These are phyloP conservation scores for Suhomyces bokatorum DNA, from an alignment of 1,139 yeast species.

Conservation along the genomic window DNA sequence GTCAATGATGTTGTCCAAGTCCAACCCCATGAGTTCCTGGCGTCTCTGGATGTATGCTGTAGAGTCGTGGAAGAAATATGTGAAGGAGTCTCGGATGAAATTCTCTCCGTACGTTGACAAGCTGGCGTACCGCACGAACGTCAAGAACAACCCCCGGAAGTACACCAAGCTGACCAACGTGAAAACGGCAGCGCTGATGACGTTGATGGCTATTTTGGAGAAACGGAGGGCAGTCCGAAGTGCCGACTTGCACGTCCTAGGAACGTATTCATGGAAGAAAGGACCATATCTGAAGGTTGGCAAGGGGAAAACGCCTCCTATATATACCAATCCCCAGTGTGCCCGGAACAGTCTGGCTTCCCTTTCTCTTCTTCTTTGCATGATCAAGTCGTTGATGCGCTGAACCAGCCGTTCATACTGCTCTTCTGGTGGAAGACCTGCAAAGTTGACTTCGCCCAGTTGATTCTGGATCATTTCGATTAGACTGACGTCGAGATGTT, in stretches of 20 bases:
- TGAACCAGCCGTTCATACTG: conserved; percentile 13
- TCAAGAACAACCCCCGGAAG: conserved; percentile 18
- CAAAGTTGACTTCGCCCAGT: conserved; percentile 19
- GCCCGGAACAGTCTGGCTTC: conserved; percentile 9
- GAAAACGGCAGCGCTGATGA: conserved; percentile 22
- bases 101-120: conserved; percentile 33
- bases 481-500: conserved; percentile 25
- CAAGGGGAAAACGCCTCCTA: conserved; percentile 25
- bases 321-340: conserved; percentile 20
- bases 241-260: conserved; percentile 1
- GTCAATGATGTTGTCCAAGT: conserved; percentile 16
- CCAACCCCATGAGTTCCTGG: conserved; percentile 13
- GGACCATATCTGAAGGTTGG: conserved; percentile 29
- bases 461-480: conserved; percentile 17
- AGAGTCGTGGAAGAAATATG: conserved; percentile 28
- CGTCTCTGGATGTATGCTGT: conserved; percentile 13
- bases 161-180: conserved; percentile 23
- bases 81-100: conserved; percentile 30
- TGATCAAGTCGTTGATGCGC: conserved; percentile 15
- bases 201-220: conserved; percentile 14
- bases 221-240: background rate
- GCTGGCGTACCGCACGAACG: conserved; percentile 29
- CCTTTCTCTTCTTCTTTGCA: conserved; percentile 1
- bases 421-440: conserved; percentile 20
- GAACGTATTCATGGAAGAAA: conserved; percentile 25